Evolutionary conservation across 768 basidiomycete species (phyloP).

Genomic region (Paxillus ammoniavirescens): DNA sequence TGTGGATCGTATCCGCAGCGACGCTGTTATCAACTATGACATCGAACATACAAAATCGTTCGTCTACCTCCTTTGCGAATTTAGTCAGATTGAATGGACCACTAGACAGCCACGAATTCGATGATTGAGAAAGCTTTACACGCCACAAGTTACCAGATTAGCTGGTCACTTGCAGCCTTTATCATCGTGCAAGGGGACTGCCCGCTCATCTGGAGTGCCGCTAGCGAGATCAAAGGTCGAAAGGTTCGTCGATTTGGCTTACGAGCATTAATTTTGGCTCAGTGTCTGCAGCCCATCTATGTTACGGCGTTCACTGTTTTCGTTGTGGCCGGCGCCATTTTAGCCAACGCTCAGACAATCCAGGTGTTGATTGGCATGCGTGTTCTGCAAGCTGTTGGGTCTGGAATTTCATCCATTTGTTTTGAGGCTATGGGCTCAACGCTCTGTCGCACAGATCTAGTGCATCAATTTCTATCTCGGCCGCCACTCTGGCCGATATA

Average conservation of each 20-base stretch:
- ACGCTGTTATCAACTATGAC: constrained; percentile 24
- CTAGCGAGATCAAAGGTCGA: constrained; percentile 75
- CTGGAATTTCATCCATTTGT: constrained; percentile 15
- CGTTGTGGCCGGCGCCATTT: constrained; percentile 52
- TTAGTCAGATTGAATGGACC: neutral
- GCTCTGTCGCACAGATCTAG: constrained; percentile 44
- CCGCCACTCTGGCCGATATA: constrained; percentile 76
- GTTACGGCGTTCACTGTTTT: constrained; percentile 51
- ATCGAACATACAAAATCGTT: constrained; percentile 31
- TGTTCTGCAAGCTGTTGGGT: constrained; percentile 66
- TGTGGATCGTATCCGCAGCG: constrained; percentile 28
- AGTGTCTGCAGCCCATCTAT: constrained; percentile 47
- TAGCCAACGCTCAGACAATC: constrained; percentile 55
- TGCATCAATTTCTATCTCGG: constrained; percentile 69
- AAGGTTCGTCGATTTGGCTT: constrained; percentile 42
- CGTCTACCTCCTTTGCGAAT: constrained; percentile 2
- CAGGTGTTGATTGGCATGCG: constrained; percentile 64
- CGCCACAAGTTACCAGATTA: constrained; percentile 60
- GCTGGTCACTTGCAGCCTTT: constrained; percentile 68
- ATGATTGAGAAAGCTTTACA: constrained; percentile 58
- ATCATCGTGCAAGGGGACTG: constrained; percentile 68
- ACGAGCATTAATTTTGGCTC: neutral
- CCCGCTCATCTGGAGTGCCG: constrained; percentile 66
- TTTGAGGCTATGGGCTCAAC: constrained; percentile 2
- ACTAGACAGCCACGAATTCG: constrained; percentile 54